Evolutionary conservation across 2,329 filamentous ascomycete genomes (phyloP).

Genomic region (Fusarium camptoceras): DNA sequence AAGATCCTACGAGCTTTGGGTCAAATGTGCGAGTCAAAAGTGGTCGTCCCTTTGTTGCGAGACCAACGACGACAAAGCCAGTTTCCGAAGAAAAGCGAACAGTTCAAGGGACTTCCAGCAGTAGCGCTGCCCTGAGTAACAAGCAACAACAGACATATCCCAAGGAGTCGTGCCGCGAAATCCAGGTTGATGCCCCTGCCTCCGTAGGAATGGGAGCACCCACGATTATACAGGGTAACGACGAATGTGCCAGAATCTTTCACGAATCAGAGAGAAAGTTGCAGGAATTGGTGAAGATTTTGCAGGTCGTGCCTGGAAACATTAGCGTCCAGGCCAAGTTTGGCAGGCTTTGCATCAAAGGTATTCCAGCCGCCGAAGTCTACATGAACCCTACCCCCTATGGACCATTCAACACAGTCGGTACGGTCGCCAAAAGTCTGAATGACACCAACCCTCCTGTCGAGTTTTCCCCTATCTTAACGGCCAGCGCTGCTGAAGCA

Average conservation of each 20-base stretch:
- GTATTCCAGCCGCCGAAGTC: constrained; percentile 34
- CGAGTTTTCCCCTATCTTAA: constrained; percentile 47
- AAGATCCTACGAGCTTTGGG: constrained; percentile 19
- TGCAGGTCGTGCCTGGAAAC: constrained; percentile 43
- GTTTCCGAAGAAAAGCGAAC: too few relatives aligned
- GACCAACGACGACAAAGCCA: neutral
- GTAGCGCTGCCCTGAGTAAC: too few relatives aligned
- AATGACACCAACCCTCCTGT: constrained; percentile 21
- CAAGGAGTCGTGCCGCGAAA: neutral
- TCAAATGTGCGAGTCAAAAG: constrained; percentile 15
- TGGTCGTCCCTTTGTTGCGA: neutral
- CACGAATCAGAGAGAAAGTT: constrained; percentile 20
- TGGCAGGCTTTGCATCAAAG: constrained; percentile 48
- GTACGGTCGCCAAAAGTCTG: constrained; percentile 10
- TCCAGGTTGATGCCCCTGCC: neutral
- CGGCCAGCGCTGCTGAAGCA: constrained; percentile 45
- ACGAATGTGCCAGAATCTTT: constrained; percentile 14
- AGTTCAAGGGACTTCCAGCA: neutral
- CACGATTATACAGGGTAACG: neutral
- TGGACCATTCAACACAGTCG: constrained; percentile 35
- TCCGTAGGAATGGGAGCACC: constrained; percentile 17
- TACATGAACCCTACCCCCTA: constrained; percentile 14
- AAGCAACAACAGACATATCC: neutral
- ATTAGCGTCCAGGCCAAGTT: constrained; percentile 44
- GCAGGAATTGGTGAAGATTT: constrained; percentile 25